Evolutionary conservation across 345 rosid genomes (phyloP), one percentile per base, ranked within the genome.

Genomic region (Litchi chinensis): DNA sequence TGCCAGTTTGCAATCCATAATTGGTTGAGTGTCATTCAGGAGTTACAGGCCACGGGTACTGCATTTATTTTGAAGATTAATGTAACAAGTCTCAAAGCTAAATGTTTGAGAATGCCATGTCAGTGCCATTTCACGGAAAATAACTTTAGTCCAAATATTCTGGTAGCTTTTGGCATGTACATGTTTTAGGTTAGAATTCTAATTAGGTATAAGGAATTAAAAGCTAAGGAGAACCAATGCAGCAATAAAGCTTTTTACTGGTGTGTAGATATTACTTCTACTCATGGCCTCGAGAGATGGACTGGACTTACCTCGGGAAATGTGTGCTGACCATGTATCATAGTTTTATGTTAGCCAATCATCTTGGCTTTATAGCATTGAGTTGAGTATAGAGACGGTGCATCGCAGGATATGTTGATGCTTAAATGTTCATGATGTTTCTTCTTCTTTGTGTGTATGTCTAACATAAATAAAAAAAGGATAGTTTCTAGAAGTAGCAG

Each of bases 11-110:
- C 28, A 16, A 60, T 21, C 24, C 39, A 62, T 43, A 52, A 39
- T 24, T 74, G 68, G 77, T 62, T 24, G 44, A 24, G 22, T 41
- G 56, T 57, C 52, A 73, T 24, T 74, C 8, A 40, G 57, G 64
- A 9, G 77, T 43, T 21, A 26, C 62, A 48, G 28, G 60, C 26
- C 60, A 70, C 0, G 3, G 60, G 7, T 52, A 52, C 44, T 71
- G 41, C 5, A 16, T 52, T 32, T n/a, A 2, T 16, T 50, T 41
- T 5, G 9, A 50, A 50, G 44, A 4, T 19, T 54, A 15, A 13
- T 54, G 16, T 54, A 54, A 54, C 3, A 1, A 32, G 37, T 1
- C 37, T 32, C 37, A 32, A 32, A 32, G 37, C 37, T 32, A 32
- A 32, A 32, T 32, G 37, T 32, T 32, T 32, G 37, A 32, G 37